Evolutionary conservation across 345 rosid species (phyloP).

Genomic region (Capsella bursapastoris): DNA sequence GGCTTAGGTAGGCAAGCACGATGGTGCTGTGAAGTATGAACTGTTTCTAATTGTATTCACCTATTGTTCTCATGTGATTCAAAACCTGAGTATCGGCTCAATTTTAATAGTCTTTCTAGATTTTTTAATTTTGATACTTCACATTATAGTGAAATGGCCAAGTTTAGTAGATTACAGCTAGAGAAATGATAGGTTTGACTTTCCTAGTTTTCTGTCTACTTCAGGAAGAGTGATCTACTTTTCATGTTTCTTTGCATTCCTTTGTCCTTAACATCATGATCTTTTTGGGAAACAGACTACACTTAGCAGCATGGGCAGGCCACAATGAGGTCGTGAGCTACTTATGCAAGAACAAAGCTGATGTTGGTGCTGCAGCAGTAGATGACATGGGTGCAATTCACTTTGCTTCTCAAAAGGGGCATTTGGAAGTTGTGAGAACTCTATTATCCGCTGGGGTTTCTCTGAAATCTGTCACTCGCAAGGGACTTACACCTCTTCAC

Average conservation of each 20-base stretch:
- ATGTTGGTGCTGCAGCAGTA: conserved; percentile 94
- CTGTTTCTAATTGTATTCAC: background rate
- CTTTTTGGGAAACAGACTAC: conserved; percentile 58
- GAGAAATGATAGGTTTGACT: background rate
- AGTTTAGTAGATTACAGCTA: background rate
- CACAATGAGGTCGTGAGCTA: conserved; percentile 70
- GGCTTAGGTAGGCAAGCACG: conserved; percentile 1
- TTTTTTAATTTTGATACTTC: background rate
- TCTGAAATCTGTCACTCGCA: conserved; percentile 67
- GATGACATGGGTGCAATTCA: conserved; percentile 98
- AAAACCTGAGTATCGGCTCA: background rate
- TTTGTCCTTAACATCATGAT: conserved; percentile 54
- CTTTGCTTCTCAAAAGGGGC: conserved; percentile 97
- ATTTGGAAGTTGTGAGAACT: conserved; percentile 70
- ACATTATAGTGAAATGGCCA: background rate
- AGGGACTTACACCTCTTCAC: conserved; percentile 92
- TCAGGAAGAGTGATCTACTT: background rate
- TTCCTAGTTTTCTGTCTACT: too few relatives aligned
- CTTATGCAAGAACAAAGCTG: conserved; percentile 92
- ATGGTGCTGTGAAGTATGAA: background rate
- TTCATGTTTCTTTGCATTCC: background rate
- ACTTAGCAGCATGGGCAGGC: conserved; percentile 98
- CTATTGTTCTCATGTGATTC: background rate
- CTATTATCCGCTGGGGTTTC: conserved; percentile 72
- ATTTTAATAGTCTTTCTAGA: background rate